phyloP scores from a whole-genome alignment of 2,329 filamentous ascomycete genomes.

The Aspergillus brasiliensis region DNA sequence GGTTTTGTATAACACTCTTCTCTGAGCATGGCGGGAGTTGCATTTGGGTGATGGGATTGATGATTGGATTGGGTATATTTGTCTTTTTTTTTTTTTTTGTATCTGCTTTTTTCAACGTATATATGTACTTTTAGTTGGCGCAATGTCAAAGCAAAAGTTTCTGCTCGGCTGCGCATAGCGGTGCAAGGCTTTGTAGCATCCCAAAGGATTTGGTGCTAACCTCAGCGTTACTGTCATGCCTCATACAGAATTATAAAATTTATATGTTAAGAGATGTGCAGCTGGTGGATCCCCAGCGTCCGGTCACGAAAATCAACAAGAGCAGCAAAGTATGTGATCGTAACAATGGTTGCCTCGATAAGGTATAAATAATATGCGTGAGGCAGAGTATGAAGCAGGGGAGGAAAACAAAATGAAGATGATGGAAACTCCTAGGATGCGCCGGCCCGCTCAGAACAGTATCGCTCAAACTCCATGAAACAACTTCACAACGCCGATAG shows the following conservation, averaged over 20 bases:
- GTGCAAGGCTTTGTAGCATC: not conserved
- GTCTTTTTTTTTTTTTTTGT: conserved; percentile 11
- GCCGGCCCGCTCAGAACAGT: conserved; percentile 22
- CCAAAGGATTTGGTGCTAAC: not conserved
- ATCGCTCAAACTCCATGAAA: conserved; percentile 18
- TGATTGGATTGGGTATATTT: conserved; percentile 4
- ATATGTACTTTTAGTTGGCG: not conserved
- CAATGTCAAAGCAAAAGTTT: not conserved
- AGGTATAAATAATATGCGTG: conserved; percentile 5
- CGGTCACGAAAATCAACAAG: not conserved
- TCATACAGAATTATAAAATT: not conserved
- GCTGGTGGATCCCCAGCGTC: not conserved
- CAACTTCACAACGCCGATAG: conserved; percentile 11
- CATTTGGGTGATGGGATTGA: conserved; percentile 8
- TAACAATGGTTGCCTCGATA: conserved; percentile 13
- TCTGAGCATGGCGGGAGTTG: conserved; percentile 36
- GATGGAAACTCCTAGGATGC: conserved; percentile 31
- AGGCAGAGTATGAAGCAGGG: not conserved
- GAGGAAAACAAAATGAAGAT: conserved; percentile 11
- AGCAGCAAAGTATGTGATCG: conserved; percentile 13
- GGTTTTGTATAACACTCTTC: conserved; percentile 36
- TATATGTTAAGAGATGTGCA: not conserved
- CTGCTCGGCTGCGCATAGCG: not conserved
- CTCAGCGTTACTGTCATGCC: not conserved
- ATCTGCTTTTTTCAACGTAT: not conserved